Evolutionary conservation across 768 basidiomycete genomes (phyloP).

Genomic region (Psilocybe sp.): DNA sequence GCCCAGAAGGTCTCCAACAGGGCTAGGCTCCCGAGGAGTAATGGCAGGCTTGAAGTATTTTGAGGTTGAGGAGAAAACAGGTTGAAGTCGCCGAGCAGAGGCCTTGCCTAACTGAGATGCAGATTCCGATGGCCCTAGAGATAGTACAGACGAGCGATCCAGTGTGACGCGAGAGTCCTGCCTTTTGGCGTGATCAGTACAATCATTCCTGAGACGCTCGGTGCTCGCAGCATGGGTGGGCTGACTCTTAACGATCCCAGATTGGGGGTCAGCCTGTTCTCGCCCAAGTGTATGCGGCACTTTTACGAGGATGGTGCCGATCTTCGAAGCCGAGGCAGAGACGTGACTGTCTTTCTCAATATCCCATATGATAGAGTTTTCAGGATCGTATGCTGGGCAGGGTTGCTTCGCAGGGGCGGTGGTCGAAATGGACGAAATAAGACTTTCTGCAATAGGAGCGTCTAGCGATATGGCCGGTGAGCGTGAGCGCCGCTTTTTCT

Average conservation of each 20-base stretch:
- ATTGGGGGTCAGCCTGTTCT: not conserved
- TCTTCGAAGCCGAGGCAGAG: conserved; percentile 4
- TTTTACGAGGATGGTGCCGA: conserved; percentile 11
- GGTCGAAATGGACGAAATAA: no score
- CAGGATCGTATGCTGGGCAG: conserved; percentile 14
- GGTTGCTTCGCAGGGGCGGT: not conserved
- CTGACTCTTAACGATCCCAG: not conserved
- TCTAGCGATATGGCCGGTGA: no score
- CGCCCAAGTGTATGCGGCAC: conserved; percentile 1
- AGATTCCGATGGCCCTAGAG: conserved; percentile 28
- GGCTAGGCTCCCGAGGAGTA: not conserved
- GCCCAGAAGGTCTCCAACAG: not conserved
- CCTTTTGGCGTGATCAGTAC: no score
- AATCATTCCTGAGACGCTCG: no score
- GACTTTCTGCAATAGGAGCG: no score
- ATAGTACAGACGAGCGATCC: conserved; percentile 2
- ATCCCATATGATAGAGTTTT: conserved; percentile 29
- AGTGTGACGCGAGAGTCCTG: not conserved
- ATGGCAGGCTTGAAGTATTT: conserved; percentile 9
- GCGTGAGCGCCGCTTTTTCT: not conserved
- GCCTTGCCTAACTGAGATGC: conserved; percentile 20
- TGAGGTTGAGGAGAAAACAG: not conserved
- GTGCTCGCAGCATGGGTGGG: no score
- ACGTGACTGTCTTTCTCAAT: conserved; percentile 22
- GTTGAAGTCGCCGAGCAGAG: not conserved